phyloP scores from a whole-genome alignment of 345 rosid species.

The Euphorbia tirucalli region DNA sequence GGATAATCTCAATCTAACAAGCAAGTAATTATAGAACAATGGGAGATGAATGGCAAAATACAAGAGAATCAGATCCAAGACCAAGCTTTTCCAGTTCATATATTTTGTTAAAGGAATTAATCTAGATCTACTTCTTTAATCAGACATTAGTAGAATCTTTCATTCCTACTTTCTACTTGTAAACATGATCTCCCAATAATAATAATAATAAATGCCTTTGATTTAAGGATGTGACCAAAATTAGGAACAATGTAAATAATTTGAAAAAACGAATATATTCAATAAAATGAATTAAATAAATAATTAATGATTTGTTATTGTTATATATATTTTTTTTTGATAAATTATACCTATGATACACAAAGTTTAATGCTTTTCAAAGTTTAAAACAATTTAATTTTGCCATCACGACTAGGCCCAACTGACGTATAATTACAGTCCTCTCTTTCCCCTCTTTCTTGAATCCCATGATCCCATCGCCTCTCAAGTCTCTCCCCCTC shows the following conservation, averaged over 20 bases:
- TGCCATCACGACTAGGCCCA: too few species aligned
- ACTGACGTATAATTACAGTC: too few species aligned
- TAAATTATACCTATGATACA: too few species aligned
- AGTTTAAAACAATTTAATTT: background rate
- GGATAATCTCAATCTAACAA: too few species aligned
- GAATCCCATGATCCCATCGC: background rate
- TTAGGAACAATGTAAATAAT: background rate
- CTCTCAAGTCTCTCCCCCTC: too few species aligned
- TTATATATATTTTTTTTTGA: background rate
- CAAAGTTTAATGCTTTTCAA: too few species aligned
- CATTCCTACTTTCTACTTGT: conserved; percentile 1
- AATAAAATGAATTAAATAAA: background rate
- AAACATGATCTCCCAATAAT: background rate
- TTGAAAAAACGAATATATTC: background rate
- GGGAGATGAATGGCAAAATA: background rate
- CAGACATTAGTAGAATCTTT: background rate
- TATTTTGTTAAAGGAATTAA: background rate
- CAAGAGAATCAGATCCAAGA: background rate
- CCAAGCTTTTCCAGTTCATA: background rate
- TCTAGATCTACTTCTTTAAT: background rate
- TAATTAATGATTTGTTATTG: background rate
- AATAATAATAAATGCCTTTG: background rate
- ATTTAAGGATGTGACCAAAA: background rate
- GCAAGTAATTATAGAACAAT: too few species aligned
- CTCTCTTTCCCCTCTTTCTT: background rate